A percentile compares a stretch with the other conserved stretches of the same genome.
Conservation (phyloP, 345 rosid species). For the Pugionium dolabratum region DNA sequence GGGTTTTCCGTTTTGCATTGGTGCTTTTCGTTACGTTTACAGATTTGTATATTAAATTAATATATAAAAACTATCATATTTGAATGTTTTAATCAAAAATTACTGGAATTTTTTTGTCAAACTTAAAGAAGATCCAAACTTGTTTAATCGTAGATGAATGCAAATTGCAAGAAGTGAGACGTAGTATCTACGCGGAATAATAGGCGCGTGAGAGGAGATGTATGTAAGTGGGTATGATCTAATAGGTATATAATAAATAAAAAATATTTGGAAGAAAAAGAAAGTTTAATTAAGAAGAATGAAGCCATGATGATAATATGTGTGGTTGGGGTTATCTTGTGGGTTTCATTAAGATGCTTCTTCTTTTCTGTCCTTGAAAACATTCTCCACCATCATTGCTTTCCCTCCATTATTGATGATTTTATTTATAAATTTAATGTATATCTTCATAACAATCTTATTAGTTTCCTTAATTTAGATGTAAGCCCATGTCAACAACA, state of each 20-base stretch:
- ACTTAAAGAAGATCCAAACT: no score
- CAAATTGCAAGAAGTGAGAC: no score
- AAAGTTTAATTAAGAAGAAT: conserved; percentile 26
- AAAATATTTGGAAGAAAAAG: conserved; percentile 28
- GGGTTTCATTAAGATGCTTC: conserved; percentile 45
- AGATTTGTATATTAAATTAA: no score
- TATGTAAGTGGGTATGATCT: conserved; percentile 40
- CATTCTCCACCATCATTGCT: conserved; percentile 44
- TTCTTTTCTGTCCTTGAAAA: conserved; percentile 36
- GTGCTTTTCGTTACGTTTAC: no score
- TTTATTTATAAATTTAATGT: neutral
- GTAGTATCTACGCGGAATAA: no score
- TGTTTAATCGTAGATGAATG: no score
- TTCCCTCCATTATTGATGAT: conserved; percentile 6
- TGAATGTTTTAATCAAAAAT: no score
- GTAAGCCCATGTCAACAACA: neutral
- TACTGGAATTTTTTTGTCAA: no score
- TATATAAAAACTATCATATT: no score
- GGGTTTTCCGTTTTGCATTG: no score
- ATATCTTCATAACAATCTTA: neutral
- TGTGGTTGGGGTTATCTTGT: conserved; percentile 48
- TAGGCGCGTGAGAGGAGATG: conserved; percentile 23
- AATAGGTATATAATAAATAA: conserved; percentile 31
- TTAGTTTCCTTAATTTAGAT: conserved; percentile 17
- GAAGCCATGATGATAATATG: conserved; percentile 37